Evolutionary conservation across 2,329 filamentous ascomycete genomes (phyloP).

Genomic region (Fusarium xyrophilum): DNA sequence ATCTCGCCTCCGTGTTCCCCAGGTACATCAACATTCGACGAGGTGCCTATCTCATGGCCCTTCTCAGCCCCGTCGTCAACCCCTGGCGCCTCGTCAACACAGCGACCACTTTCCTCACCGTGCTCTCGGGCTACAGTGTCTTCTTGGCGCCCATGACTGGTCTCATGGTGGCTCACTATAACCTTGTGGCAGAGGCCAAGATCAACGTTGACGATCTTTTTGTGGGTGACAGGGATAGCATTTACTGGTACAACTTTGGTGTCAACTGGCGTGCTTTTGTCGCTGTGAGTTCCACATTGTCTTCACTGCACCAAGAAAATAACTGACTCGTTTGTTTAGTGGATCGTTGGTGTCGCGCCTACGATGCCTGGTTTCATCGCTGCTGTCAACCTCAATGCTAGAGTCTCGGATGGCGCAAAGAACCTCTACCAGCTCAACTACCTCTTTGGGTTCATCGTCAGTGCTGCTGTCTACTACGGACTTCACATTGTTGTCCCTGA

Average conservation of each 20-base stretch:
- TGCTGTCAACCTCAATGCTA: conserved; percentile 46
- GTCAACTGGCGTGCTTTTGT: conserved; percentile 51
- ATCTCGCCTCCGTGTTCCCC: conserved; percentile 49
- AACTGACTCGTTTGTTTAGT: conserved; percentile 39
- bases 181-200: conserved; percentile 45
- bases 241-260: conserved; percentile 52
- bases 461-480: conserved; percentile 42
- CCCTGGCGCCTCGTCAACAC: conserved; percentile 50
- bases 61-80: conserved; percentile 48
- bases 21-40: conserved; percentile 50
- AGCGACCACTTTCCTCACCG: conserved; percentile 47
- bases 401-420: conserved; percentile 47
- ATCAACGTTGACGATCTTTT: conserved; percentile 49
- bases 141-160: conserved; percentile 52
- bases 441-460: conserved; percentile 48
- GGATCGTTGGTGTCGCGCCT: conserved; percentile 50
- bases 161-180: conserved; percentile 49
- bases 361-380: conserved; percentile 53
- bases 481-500: conserved; percentile 46
- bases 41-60: conserved; percentile 48
- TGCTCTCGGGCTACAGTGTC: conserved; percentile 48
- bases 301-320: accelerated
- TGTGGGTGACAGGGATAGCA: conserved; percentile 40
- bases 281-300: conserved; percentile 43
- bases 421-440: conserved; percentile 52